These are phyloP conservation scores for Acacia pycnantha DNA, from an alignment of 331 rosid genomes.

Conservation along the genomic window DNA sequence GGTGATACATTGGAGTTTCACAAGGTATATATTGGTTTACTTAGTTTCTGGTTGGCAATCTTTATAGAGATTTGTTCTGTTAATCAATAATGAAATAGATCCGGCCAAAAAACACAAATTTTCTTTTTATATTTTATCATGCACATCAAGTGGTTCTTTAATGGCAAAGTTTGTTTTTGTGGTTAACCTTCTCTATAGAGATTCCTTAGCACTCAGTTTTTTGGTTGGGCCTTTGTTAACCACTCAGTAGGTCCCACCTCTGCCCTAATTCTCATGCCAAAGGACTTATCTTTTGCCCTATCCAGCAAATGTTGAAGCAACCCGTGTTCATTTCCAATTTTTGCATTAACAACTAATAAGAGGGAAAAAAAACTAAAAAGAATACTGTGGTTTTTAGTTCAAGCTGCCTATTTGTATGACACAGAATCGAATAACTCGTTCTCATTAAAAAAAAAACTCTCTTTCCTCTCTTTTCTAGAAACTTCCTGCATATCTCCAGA, in stretches of 20 bases:
- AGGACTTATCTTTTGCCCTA: too few species aligned
- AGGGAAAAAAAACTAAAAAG: too few species aligned
- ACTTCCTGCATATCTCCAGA: background rate
- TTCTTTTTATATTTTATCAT: background rate
- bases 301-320: background rate
- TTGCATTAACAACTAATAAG: background rate
- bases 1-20: slow-evolving; percentile 99
- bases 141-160: background rate
- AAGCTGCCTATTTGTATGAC: background rate
- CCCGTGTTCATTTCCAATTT: background rate
- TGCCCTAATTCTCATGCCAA: background rate
- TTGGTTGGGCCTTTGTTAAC: background rate
- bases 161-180: background rate
- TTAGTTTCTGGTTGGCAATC: background rate
- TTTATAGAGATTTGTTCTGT: background rate
- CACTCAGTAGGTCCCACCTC: background rate
- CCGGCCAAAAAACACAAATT: background rate
- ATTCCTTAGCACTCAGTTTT: background rate
- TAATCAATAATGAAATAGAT: background rate
- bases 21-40: slow-evolving; percentile 54
- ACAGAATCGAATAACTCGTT: background rate
- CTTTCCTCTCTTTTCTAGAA: background rate
- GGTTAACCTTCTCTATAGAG: background rate
- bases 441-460: background rate
- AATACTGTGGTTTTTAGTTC: background rate